Base-by-base conservation (phyloP, 495 filamentous ascomycete genomes). In the Lichenothelia convexa region DNA sequence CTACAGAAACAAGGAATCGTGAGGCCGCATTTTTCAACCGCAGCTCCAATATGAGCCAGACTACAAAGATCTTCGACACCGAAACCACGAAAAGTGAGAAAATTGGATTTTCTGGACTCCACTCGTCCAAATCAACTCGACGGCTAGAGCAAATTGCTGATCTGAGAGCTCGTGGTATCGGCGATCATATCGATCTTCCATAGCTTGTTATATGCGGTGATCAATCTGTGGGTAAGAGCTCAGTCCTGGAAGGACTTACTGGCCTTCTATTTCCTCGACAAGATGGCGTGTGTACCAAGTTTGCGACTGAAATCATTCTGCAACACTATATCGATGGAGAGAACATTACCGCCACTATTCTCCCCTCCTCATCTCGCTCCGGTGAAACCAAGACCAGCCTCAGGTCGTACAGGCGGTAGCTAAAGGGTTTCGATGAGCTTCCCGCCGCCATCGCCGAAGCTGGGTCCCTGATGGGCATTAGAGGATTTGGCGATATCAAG, bases 241-340 rank as follows among this genome's bases (percentile, higher is more conserved):
- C 41, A 18, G 21, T 42, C 11, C 39, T 44, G 8, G 41, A 68
- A 34, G 61, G 58, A 4, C 35, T 68, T 5, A 65, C 61, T 1
- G 43, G 43, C 1, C 32, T 65, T 4, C 51, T 48, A 0, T 65
- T 67, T 34, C 64, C 63, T 2, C 47, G 61, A 2, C 47, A 61
- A 27, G 59, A 50, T 19, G 53, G 46, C 0, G 47, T 66, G 0
- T 67, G 62, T 30, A 33, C 31, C 8, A 33, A 18, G 31, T 33
- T 33, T 18, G 31, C 31, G 8, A 33, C 31, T 9, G 39, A 40
- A 17, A 20, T 40, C 17, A 40, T 40, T n/a, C 38, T 40, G 15
- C 21, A 40, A 21, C 38, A 40, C 34, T 13, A 13, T 37, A 15
- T 18, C 16, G 22, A 21, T 9, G 5, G 18, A 30, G 16, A 37